A percentile compares a stretch with the other conserved stretches of the same genome.
These are phyloP conservation scores for Durio zibethinus DNA, from an alignment of 345 rosid species.

Conservation along the genomic window DNA sequence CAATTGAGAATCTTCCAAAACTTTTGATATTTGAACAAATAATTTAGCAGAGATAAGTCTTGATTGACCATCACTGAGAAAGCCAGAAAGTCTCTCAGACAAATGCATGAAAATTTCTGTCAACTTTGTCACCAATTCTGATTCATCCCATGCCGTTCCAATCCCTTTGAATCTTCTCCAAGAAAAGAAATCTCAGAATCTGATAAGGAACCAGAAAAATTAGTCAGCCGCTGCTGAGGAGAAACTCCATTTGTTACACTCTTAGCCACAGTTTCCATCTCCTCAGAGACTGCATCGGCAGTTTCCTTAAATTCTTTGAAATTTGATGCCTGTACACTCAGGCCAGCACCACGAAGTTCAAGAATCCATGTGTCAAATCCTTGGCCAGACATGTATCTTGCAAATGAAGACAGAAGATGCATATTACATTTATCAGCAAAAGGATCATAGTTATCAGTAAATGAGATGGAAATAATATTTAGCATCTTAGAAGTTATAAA, in stretches of 20 bases:
- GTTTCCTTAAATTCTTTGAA: constrained; percentile 53
- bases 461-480: background rate
- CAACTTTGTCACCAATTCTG: constrained; percentile 53
- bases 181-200: constrained; percentile 36
- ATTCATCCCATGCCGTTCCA: constrained; percentile 70
- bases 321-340: constrained; percentile 62
- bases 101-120: constrained; percentile 74
- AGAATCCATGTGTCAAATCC: constrained; percentile 99
- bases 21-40: constrained; percentile 73
- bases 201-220: constrained; percentile 22
- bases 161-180: constrained; percentile 35
- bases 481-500: background rate
- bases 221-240: constrained; percentile 31
- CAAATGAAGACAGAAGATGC: constrained; percentile 74
- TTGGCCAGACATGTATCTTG: constrained; percentile 72
- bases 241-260: constrained; percentile 38
- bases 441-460: background rate
- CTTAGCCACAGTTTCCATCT: constrained; percentile 58
- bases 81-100: constrained; percentile 86
- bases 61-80: constrained; percentile 83
- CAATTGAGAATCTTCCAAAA: constrained; percentile 65
- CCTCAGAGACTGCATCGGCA: constrained; percentile 41
- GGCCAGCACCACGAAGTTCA: constrained; percentile 94
- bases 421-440: constrained; percentile 13
- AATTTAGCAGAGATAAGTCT: constrained; percentile 69